Percentiles rank a stretch among this genome's conserved stretches.
Evolutionary conservation across 257 asterid genomes (phyloP).

Genomic region (Mitragyna speciosa): DNA sequence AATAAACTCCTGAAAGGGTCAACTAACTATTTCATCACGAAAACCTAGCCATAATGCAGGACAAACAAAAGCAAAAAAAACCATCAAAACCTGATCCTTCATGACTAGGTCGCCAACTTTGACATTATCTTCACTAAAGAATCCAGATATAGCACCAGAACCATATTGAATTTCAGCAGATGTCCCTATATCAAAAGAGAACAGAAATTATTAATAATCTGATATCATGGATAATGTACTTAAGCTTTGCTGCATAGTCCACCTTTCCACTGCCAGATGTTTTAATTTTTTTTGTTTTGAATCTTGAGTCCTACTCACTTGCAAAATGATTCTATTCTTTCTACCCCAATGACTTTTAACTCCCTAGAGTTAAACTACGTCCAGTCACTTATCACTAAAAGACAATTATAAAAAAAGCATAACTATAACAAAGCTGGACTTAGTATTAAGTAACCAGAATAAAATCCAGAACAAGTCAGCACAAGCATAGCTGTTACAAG

Average conservation of each 20-base stretch:
- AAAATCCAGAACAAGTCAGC: not conserved
- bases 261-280: not conserved
- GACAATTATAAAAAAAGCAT: not conserved
- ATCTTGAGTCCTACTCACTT: not conserved
- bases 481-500: not conserved
- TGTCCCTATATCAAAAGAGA: slow-evolving; percentile 48
- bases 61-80: slow-evolving; percentile 2
- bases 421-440: not conserved
- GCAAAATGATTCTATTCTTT: not conserved
- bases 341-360: not conserved
- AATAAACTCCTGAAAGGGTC: slow-evolving; percentile 62
- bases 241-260: not conserved
- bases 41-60: not conserved
- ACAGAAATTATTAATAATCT: not conserved
- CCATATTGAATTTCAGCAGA: slow-evolving; percentile 92
- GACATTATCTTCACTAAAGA: slow-evolving; percentile 74
- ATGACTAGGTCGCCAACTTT: slow-evolving; percentile 81
- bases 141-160: slow-evolving; percentile 94
- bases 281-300: no score
- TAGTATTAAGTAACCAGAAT: not conserved
- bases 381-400: not conserved
- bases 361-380: not conserved
- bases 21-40: slow-evolving; percentile 17
- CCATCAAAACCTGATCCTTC: slow-evolving; percentile 56
- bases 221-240: not conserved